phyloP scores from a whole-genome alignment of 2,329 filamentous ascomycete species.

The Aurifilum marmelostoma region DNA sequence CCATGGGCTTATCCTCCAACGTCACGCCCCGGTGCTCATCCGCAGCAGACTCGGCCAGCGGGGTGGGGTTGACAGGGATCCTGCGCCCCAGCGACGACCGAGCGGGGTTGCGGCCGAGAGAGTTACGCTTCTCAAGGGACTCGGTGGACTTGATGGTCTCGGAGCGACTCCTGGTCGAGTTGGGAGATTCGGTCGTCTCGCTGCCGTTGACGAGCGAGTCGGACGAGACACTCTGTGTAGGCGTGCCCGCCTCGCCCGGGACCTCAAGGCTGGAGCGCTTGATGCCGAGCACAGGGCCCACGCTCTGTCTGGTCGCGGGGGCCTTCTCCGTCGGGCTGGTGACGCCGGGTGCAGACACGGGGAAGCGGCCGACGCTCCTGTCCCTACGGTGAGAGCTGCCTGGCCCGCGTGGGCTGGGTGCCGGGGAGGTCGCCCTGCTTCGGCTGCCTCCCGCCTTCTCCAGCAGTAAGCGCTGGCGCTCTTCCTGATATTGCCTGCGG shows the following conservation, averaged over 20 bases:
- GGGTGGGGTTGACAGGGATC: conserved; percentile 43
- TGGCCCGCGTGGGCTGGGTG: conserved; percentile 52
- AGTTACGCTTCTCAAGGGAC: conserved; percentile 65
- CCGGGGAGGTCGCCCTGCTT: conserved; percentile 75
- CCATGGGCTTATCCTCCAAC: conserved; percentile 77
- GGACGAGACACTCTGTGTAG: conserved; percentile 36
- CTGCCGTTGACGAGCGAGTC: conserved; percentile 31
- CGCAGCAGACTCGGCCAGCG: conserved; percentile 37
- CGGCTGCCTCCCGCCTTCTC: conserved; percentile 66
- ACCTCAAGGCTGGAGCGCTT: conserved; percentile 80
- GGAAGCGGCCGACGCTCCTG: conserved; percentile 80
- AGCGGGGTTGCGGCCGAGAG: conserved; percentile 57
- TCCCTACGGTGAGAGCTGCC: conserved; percentile 71
- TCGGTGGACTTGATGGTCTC: conserved; percentile 31
- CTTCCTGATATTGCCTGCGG: conserved; percentile 90
- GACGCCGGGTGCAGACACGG: conserved; percentile 65
- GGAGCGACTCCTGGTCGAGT: conserved; percentile 26
- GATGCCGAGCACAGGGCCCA: conserved; percentile 53
- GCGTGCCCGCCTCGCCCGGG: conserved; percentile 59
- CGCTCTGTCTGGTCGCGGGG: conserved; percentile 50
- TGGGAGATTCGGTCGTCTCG: conserved; percentile 31
- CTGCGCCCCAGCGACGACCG: conserved; percentile 58
- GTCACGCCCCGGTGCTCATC: conserved; percentile 58
- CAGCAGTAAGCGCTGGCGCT: conserved; percentile 81
- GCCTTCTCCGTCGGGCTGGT: conserved; percentile 56